A percentile compares a stretch with the other conserved stretches of the same genome.
Conservation (phyloP, 75 land plant species). For the Gnetum montanum region DNA sequence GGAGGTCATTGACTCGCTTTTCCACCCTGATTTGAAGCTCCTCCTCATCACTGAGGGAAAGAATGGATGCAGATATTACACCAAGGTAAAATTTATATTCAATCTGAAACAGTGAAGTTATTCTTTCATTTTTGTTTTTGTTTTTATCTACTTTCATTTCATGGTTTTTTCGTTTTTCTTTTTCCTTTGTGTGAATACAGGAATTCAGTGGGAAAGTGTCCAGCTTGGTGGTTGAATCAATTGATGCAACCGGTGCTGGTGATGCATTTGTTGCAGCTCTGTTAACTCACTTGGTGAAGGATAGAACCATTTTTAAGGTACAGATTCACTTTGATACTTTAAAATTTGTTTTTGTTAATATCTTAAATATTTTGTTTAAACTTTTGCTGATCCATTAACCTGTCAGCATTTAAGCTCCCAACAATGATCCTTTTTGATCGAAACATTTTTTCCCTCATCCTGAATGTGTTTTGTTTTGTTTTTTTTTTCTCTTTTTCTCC, state of each 20-base stretch:
- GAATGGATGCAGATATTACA: slow-evolving; percentile 79
- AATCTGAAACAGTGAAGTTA: background rate
- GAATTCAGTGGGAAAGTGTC: slow-evolving; percentile 44
- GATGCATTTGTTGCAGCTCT: slow-evolving; percentile 83
- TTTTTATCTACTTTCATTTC: background rate
- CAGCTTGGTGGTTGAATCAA: slow-evolving; percentile 47
- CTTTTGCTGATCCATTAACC: too few species aligned
- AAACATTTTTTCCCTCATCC: too few species aligned
- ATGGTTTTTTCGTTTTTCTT: background rate
- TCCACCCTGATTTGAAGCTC: slow-evolving; percentile 69
- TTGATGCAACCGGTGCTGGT: slow-evolving; percentile 91
- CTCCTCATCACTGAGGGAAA: slow-evolving; percentile 73
- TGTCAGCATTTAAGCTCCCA: too few species aligned
- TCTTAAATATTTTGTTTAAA: too few species aligned
- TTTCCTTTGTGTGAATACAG: slow-evolving; percentile 14
- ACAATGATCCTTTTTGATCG: too few species aligned
- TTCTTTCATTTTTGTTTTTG: too few species aligned
- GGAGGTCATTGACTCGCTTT: slow-evolving; percentile 39
- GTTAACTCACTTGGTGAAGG: slow-evolving; percentile 22
- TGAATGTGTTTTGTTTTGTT: background rate
- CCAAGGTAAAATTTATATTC: slow-evolving; percentile 29
- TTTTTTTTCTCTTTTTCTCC: background rate
- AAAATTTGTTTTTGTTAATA: too few species aligned
- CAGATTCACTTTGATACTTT: too few species aligned
- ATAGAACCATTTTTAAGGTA: slow-evolving; percentile 15